Base-by-base conservation (phyloP, 108 stramenopile species). In the Cyclotella cryptica region DNA sequence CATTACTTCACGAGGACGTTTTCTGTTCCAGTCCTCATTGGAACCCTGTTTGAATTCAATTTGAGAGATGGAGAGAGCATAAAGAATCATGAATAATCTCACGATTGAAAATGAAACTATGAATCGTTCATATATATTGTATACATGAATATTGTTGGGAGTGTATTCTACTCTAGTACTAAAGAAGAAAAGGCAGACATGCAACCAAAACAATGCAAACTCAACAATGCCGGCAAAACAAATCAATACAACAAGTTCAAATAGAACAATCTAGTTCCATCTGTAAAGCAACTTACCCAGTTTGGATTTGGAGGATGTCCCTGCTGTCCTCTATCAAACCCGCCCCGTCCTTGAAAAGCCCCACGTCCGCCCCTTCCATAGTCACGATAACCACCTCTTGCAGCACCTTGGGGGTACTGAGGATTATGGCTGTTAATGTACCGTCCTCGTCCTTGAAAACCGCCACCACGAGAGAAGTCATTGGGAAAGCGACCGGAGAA, bases 11-110 rank as follows among this genome's bases (percentile, higher is more conserved):
- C 71, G 75, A 53, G 71, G 52, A 43, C 87, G 79, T 75, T 88
- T 88, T 22, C 66, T 86, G 14, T 78, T 75, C 12, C 72, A 77
- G 49, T 72, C 78, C 42, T 67, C 69, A 18, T 64, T 30, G 12
- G 69, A 15, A 65, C 66, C 60, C 62, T 61, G 41, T 42, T n/a
- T 71, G 43, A 43, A 30, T 42, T 54, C 10, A 68, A 66, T 21
- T 28, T 19, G 24, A 60, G 15, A 62, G 35, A 24, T 27, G 21
- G 29, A 67, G 28, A 68, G n/a, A 26, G 17, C 29, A 26, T 59
- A 49, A 59, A 35, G 12, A 47, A 46, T 18, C 7, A 29, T 39
- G 52, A 40, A 67, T 29, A 14, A 52, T 35, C 30, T 30, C 10
- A 10, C 17, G 65, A 22, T 22, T 11, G 21, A 46, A 66, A 47